phyloP scores from a whole-genome alignment of 805 yeast genomes.

The Wickerhamomyces xylosicus region DNA sequence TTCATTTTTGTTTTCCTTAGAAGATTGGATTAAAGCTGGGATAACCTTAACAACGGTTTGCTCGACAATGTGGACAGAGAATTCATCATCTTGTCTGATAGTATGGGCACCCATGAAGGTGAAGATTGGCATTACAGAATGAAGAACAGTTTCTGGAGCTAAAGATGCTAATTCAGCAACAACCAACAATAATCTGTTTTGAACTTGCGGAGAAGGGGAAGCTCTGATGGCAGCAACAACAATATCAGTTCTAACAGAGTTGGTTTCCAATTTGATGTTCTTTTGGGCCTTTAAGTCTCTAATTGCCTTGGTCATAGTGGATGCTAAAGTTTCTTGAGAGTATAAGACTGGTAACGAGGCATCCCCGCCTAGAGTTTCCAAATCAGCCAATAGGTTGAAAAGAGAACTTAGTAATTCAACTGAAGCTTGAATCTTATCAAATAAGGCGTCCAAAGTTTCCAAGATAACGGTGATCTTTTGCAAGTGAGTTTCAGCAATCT shows the following conservation, averaged over 20 bases:
- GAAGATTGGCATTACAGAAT: slow-evolving; percentile 98
- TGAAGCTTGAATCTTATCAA: slow-evolving; percentile 21
- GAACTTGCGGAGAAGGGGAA: slow-evolving; percentile 89
- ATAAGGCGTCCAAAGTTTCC: slow-evolving; percentile 59
- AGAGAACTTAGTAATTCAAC: slow-evolving; percentile 39
- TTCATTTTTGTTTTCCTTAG: slow-evolving; percentile 32
- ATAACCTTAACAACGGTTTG: slow-evolving; percentile 84
- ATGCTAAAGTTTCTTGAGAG: slow-evolving; percentile 83
- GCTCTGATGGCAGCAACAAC: slow-evolving; percentile 85
- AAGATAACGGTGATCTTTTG: slow-evolving; percentile 68
- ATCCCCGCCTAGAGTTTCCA: slow-evolving; percentile 80
- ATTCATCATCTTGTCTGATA: slow-evolving; percentile 92
- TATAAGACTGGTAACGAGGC: slow-evolving; percentile 87
- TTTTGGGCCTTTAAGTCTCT: slow-evolving; percentile 36
- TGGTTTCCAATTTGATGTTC: slow-evolving; percentile 40
- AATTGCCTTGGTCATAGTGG: slow-evolving; percentile 70
- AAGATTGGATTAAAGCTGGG: slow-evolving; percentile 67
- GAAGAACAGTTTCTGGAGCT: slow-evolving; percentile 85
- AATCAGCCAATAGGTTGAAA: slow-evolving; percentile 58
- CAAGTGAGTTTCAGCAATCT: slow-evolving; percentile 69
- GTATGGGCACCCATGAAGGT: slow-evolving; percentile 99
- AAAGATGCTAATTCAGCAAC: slow-evolving; percentile 80
- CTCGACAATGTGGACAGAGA: slow-evolving; percentile 84
- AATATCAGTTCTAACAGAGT: slow-evolving; percentile 76
- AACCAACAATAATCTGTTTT: slow-evolving; percentile 75